Evolutionary conservation across 148 eudicot species (phyloP).

Genomic region (Rhododendron molle): DNA sequence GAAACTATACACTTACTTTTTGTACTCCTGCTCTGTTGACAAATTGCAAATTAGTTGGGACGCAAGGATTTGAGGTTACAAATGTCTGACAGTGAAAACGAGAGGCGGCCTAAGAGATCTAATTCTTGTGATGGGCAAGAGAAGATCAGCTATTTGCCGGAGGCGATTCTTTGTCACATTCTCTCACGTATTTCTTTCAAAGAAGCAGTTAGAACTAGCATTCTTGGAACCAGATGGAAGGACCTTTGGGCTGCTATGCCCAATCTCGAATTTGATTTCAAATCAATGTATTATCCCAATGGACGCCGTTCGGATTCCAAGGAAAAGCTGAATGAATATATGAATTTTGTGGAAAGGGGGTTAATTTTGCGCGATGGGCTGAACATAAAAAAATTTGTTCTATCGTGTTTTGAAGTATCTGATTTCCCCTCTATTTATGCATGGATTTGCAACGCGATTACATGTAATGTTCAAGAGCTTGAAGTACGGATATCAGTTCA

Average conservation of each 20-base stretch:
- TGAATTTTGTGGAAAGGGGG: constrained; percentile 3
- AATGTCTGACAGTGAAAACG: neutral
- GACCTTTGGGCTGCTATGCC: constrained; percentile 1
- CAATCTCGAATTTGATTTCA: constrained; percentile 7
- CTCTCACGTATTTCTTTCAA: neutral
- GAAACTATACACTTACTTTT: neutral
- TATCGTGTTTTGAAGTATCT: neutral
- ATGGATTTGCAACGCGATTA: constrained; percentile 7
- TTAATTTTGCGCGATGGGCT: constrained; percentile 1
- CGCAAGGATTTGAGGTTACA: neutral
- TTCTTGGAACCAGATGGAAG: constrained; percentile 8
- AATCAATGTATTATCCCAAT: neutral
- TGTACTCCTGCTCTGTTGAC: neutral
- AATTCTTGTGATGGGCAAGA: constrained; percentile 1
- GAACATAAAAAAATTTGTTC: neutral
- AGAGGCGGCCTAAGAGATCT: neutral
- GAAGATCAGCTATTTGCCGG: constrained; percentile 7
- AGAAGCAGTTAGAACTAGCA: constrained; percentile 8
- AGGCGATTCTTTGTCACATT: neutral
- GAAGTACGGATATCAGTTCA: constrained; percentile 1
- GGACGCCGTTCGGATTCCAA: neutral
- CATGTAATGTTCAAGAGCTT: constrained; percentile 5
- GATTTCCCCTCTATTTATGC: constrained; percentile 7
- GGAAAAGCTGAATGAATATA: neutral
- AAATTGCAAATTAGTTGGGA: neutral